A percentile compares a stretch with the other conserved stretches of the same genome.
phyloP scores from a whole-genome alignment of 1,284 basidiomycete genomes.

The Psilocybe mexicana region DNA sequence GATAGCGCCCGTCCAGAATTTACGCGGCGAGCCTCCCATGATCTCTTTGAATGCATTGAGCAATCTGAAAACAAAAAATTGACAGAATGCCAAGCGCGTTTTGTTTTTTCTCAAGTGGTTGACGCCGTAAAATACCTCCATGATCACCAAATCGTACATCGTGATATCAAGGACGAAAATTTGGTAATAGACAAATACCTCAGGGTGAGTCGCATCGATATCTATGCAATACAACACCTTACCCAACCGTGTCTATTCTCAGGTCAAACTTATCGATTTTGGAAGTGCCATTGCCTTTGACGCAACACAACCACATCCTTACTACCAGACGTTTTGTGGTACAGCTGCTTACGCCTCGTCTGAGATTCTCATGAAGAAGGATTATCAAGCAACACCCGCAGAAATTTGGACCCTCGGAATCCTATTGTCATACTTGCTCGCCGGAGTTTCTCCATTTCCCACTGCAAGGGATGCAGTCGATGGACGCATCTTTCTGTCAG shows the following conservation, averaged over 20 bases:
- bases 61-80: slow-evolving; percentile 78
- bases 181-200: slow-evolving; percentile 78
- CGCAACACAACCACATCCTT: slow-evolving; percentile 62
- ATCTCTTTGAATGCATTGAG: slow-evolving; percentile 93
- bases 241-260: slow-evolving; percentile 1
- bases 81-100: slow-evolving; percentile 76
- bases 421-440: slow-evolving; percentile 83
- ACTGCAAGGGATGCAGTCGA: slow-evolving; percentile 69
- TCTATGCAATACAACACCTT: neutral
- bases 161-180: slow-evolving; percentile 96
- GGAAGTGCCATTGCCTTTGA: slow-evolving; percentile 84
- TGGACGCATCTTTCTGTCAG: slow-evolving; percentile 48
- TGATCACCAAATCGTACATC: slow-evolving; percentile 77
- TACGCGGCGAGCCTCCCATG: slow-evolving; percentile 78
- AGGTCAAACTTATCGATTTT: slow-evolving; percentile 95
- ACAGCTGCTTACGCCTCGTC: slow-evolving; percentile 80
- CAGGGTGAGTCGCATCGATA: slow-evolving; percentile 43
- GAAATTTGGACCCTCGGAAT: slow-evolving; percentile 95
- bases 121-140: slow-evolving; percentile 83
- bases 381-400: slow-evolving; percentile 76
- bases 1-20: slow-evolving; percentile 46
- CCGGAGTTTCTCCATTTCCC: slow-evolving; percentile 84
- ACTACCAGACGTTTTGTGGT: slow-evolving; percentile 77
- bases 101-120: slow-evolving; percentile 86
- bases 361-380: slow-evolving; percentile 78